Conservation (phyloP, 1,284 basidiomycete genomes). For the Meira miltonrushii region DNA sequence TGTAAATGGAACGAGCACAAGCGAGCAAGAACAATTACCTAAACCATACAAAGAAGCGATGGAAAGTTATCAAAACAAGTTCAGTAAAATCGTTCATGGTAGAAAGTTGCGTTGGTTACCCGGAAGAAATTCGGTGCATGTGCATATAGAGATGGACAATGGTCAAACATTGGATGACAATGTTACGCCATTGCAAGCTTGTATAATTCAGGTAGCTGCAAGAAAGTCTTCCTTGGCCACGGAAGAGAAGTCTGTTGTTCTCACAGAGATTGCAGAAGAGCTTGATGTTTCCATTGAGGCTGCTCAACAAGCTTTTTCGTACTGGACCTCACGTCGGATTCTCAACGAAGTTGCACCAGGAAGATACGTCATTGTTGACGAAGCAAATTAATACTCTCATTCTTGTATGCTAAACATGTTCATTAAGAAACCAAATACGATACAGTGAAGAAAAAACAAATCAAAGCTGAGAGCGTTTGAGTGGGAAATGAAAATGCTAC, state of each 20-base stretch:
- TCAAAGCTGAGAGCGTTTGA: no score
- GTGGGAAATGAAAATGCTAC: no score
- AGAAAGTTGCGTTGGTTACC: constrained; percentile 9
- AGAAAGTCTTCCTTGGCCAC: neutral
- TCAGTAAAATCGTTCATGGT: constrained; percentile 7
- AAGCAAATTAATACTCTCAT: no score
- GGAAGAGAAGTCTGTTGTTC: neutral
- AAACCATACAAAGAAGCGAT: neutral
- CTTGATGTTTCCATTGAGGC: neutral
- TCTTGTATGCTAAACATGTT: no score
- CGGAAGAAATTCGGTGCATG: neutral
- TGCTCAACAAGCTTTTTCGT: neutral
- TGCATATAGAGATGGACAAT: constrained; percentile 13
- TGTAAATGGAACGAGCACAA: constrained; percentile 4
- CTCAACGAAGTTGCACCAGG: neutral
- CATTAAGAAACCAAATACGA: no score
- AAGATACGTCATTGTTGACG: no score
- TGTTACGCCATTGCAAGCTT: constrained; percentile 9
- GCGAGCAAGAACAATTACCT: constrained; percentile 2
- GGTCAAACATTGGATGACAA: constrained; percentile 1
- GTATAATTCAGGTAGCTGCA: neutral
- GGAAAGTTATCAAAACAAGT: constrained; percentile 6
- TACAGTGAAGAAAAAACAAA: no score
- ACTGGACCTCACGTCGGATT: neutral
- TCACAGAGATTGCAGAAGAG: neutral